phyloP scores from a whole-genome alignment of 2,329 filamentous ascomycete species.

The Apiospora malaysiana region DNA sequence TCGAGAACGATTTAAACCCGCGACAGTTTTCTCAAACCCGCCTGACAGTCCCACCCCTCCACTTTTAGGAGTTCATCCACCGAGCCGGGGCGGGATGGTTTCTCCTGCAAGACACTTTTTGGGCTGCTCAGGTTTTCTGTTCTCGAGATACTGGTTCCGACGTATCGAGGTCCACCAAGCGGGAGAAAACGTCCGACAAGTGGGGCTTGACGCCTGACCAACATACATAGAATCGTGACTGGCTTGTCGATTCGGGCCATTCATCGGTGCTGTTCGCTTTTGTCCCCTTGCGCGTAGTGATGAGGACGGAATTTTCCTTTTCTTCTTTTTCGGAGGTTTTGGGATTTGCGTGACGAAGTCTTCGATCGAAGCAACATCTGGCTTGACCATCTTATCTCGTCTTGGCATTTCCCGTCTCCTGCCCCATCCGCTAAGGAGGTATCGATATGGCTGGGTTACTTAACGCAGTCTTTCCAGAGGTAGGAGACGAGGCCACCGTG shows the following conservation, averaged over 20 bases:
- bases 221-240: neutral
- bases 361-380: too few relatives aligned
- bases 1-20: neutral
- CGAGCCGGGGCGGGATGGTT: neutral
- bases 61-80: neutral
- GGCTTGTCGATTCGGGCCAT: neutral
- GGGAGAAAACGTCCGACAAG: constrained; percentile 2
- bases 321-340: neutral
- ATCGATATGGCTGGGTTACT: too few relatives aligned
- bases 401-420: neutral
- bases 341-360: neutral
- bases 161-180: neutral
- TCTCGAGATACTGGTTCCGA: neutral
- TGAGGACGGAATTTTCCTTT: neutral
- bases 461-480: neutral
- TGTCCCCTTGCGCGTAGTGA: neutral
- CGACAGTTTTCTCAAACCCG: neutral
- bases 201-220: neutral
- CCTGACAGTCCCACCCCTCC: neutral
- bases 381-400: neutral
- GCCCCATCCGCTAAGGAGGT: neutral
- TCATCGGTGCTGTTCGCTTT: neutral
- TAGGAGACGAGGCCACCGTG: neutral
- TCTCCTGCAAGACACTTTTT: neutral
- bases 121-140: neutral